These are phyloP conservation scores for Tulasnella sp. DNA, from an alignment of 768 basidiomycete genomes.

Conservation along the genomic window DNA sequence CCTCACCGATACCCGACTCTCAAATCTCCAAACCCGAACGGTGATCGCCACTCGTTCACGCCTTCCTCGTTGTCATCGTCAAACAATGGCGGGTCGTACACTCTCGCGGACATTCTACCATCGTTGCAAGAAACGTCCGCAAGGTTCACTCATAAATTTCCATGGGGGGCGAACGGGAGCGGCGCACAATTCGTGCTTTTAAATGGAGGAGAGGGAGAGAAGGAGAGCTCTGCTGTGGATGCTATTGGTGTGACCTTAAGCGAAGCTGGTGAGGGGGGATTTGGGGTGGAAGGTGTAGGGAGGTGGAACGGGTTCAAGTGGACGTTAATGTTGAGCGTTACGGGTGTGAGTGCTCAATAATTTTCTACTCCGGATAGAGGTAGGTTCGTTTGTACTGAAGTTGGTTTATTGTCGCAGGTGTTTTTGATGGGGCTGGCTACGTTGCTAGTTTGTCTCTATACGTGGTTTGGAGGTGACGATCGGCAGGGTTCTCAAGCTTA, in stretches of 20 bases:
- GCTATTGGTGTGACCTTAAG: conserved; percentile 13
- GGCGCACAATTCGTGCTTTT: not conserved
- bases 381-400: not conserved
- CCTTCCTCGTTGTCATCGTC: not conserved
- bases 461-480: conserved; percentile 47
- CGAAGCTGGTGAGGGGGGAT: not conserved
- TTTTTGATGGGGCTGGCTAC: conserved; percentile 54
- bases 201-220: not conserved
- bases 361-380: not conserved
- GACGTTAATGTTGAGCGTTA: conserved; percentile 55
- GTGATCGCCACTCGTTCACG: not conserved
- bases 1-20: not conserved
- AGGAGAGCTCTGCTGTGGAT: not conserved
- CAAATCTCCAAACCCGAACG: conserved; percentile 21
- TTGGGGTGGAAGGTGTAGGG: conserved; percentile 36
- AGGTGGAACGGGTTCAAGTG: conserved; percentile 65
- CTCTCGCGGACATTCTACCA: conserved; percentile 8
- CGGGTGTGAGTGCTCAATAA: conserved; percentile 40
- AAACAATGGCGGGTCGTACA: not conserved
- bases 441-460: conserved; percentile 51
- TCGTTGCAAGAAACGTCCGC: conserved; percentile 22
- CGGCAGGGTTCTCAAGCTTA: not conserved
- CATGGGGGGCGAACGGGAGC: conserved; percentile 7
- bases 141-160: conserved; percentile 30
- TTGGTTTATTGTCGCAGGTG: conserved; percentile 33